Evolutionary conservation across 2,329 filamentous ascomycete genomes (phyloP).

Genomic region (Penicillium occitanis): DNA sequence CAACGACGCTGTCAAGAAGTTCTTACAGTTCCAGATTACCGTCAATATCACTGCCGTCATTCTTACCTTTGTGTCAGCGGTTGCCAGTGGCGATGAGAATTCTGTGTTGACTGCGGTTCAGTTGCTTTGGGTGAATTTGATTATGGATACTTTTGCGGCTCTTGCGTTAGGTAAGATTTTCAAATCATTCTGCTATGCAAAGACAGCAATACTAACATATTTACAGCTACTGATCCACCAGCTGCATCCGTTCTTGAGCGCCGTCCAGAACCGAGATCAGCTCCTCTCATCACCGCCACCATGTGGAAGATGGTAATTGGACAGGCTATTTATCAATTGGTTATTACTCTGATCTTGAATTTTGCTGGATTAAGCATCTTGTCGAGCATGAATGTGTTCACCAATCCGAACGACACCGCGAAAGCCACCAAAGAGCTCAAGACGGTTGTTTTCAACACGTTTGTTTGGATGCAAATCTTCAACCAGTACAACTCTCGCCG

Average conservation of each 20-base stretch:
- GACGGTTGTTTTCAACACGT: slow-evolving; percentile 48
- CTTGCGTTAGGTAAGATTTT: slow-evolving; percentile 51
- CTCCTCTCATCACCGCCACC: slow-evolving; percentile 47
- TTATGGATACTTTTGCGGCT: slow-evolving; percentile 69
- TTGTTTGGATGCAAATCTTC: slow-evolving; percentile 50
- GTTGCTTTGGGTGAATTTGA: slow-evolving; percentile 67
- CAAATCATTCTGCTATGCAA: background rate
- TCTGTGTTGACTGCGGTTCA: slow-evolving; percentile 67
- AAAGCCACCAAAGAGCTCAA: slow-evolving; percentile 30
- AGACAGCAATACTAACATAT: slow-evolving; percentile 10
- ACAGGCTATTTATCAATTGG: slow-evolving; percentile 45
- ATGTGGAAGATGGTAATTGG: slow-evolving; percentile 51
- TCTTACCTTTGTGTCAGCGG: slow-evolving; percentile 64
- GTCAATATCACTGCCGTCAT: slow-evolving; percentile 69
- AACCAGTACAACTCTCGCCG: slow-evolving; percentile 53
- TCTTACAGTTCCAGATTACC: slow-evolving; percentile 55
- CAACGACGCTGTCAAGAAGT: slow-evolving; percentile 75
- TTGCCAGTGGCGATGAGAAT: slow-evolving; percentile 55
- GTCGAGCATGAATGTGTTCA: slow-evolving; percentile 35
- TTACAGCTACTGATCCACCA: slow-evolving; percentile 60
- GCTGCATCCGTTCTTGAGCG: slow-evolving; percentile 58
- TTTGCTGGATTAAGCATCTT: slow-evolving; percentile 43
- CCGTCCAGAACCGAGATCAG: slow-evolving; percentile 48
- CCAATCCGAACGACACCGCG: slow-evolving; percentile 25
- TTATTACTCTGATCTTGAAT: slow-evolving; percentile 48